Base-by-base conservation (phyloP, 2,329 filamentous ascomycete species). In the Alternaria consortialis region DNA sequence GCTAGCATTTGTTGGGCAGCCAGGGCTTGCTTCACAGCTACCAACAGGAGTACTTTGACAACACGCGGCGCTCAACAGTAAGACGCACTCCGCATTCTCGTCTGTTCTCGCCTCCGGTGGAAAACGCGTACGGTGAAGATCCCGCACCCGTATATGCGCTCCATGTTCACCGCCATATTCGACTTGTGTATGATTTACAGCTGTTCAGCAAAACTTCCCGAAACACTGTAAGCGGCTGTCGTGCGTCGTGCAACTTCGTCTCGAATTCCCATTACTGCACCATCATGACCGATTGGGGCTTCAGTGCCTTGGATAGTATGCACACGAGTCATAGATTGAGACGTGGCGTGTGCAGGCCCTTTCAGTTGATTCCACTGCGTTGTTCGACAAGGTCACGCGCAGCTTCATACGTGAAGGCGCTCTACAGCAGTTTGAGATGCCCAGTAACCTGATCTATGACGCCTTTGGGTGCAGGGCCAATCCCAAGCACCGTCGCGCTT, bases 401-500 rank as follows among this genome's bases (percentile, higher is more conserved):
- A 29, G 32, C 51, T 12, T 17, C 34, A 32, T 6, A 11, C 17
- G 5, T 7, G 20, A 37, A 13, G 31, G 5, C 3, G n/a, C 13
- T 51, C 53, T 71, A 97, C 73, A 97, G 79, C 74, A 97, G 80
- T 85, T 95, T 97, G 80, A 97, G 81, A 62, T 89, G 84, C 1
- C 93, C 92, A 5, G 94, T 97, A 63, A 99, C 88, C 78, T 90
- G 83, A 77, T 99, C 93, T 51, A 99, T 89, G 58, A 94, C 83
- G 72, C 91, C 94, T 84, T 91, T 94, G 0, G 94, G 94, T 27
- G 90, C 94, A 60, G 88, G 81, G 34, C 81, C 83, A 60, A 85
- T 88, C 1, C 95, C 95, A 53, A 99, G 83, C 42, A 99, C 95
- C 0, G 95, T 99, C 78, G 92, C 86, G 78, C 93, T 97, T 17